Evolutionary conservation across 78 protist genomes (phyloP).

Genomic region (Tieghemostelium lacteum): DNA sequence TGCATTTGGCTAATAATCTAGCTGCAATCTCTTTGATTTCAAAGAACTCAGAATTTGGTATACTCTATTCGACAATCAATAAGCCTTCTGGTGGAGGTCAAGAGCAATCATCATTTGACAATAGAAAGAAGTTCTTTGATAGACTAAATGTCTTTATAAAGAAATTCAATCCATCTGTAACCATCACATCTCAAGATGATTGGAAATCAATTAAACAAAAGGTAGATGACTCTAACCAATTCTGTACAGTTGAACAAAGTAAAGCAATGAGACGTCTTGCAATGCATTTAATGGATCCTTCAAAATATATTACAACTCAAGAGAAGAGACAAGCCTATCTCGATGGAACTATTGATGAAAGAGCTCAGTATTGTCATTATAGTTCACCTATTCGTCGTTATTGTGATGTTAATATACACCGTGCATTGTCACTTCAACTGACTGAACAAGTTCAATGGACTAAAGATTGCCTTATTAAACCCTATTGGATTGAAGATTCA

Average conservation of each 20-base stretch:
- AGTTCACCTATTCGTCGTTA: constrained; percentile 69
- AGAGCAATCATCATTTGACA: constrained; percentile 18
- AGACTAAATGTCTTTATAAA: constrained; percentile 50
- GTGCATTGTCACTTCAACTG: constrained; percentile 59
- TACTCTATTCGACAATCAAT: constrained; percentile 22
- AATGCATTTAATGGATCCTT: constrained; percentile 73
- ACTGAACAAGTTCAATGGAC: constrained; percentile 33
- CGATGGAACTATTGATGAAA: constrained; percentile 10
- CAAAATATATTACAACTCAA: constrained; percentile 31
- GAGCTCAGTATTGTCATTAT: constrained; percentile 53
- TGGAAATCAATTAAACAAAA: constrained; percentile 61
- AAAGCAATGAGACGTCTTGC: constrained; percentile 63
- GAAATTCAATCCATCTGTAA: constrained; percentile 21
- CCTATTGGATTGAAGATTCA: constrained; percentile 35
- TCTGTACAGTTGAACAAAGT: constrained; percentile 35
- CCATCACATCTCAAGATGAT: constrained; percentile 30
- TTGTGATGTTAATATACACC: constrained; percentile 73
- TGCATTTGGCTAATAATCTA: constrained; percentile 71
- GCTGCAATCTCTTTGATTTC: constrained; percentile 45
- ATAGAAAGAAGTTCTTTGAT: constrained; percentile 64
- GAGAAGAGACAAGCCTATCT: constrained; percentile 12
- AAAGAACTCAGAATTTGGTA: constrained; percentile 51
- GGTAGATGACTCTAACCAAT: constrained; percentile 29
- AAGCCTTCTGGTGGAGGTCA: background rate
- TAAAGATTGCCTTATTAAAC: constrained; percentile 22